phyloP scores from a whole-genome alignment of 2,329 filamentous ascomycete species.

The Colletotrichum sp. region DNA sequence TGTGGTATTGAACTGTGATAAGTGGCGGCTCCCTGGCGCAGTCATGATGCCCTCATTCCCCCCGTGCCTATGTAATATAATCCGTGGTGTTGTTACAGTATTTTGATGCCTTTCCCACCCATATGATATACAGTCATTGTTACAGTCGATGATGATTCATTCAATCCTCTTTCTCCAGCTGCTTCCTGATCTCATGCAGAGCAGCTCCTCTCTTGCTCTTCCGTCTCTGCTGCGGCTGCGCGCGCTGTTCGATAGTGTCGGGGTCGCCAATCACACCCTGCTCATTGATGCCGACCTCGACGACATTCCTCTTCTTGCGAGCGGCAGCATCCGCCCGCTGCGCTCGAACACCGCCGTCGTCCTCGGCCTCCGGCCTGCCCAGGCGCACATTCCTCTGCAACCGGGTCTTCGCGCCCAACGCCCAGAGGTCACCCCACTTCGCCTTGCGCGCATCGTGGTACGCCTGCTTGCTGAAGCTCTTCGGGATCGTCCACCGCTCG shows the following conservation, averaged over 20 bases:
- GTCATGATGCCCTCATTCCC: background rate
- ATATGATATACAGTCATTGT: background rate
- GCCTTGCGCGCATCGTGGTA: constrained; percentile 94
- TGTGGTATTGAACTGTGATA: constrained; percentile 3
- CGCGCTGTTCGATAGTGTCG: constrained; percentile 36
- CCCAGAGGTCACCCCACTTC: constrained; percentile 93
- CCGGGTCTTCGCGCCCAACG: constrained; percentile 88
- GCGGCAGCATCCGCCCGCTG: constrained; percentile 23
- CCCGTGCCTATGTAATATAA: background rate
- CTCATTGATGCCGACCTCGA: constrained; percentile 39
- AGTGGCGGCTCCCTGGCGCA: background rate
- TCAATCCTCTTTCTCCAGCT: constrained; percentile 38
- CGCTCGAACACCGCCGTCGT: constrained; percentile 52
- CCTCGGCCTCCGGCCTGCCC: constrained; percentile 47
- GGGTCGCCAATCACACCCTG: constrained; percentile 24
- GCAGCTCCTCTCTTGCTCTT: constrained; percentile 44
- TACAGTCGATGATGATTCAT: background rate
- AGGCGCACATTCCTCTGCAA: constrained; percentile 64
- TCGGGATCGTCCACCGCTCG: constrained; percentile 92
- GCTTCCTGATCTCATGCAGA: constrained; percentile 42
- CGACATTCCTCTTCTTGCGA: constrained; percentile 39
- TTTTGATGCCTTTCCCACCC: constrained; percentile 6
- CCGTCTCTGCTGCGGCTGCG: constrained; percentile 32
- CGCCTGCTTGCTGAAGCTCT: constrained; percentile 78
- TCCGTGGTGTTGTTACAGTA: constrained; percentile 6